These are phyloP conservation scores for Phlegmacium glaucopus DNA, from an alignment of 768 basidiomycete genomes.

Conservation along the genomic window DNA sequence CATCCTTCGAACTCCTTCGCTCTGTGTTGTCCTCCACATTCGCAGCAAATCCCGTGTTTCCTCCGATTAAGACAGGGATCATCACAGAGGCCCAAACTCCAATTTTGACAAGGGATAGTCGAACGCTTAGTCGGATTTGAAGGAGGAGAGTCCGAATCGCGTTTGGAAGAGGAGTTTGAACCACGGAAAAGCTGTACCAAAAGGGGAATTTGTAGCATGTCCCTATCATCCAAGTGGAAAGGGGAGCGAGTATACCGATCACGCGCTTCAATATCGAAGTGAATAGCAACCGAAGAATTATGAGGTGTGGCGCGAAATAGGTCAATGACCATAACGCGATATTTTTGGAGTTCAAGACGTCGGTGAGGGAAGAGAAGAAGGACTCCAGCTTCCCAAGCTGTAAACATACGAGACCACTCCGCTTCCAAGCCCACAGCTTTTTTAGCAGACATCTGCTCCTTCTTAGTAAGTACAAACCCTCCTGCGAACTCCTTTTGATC, in stretches of 20 bases:
- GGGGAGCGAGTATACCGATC: conserved; percentile 8
- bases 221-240: conserved; percentile 12
- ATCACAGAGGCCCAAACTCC: conserved; percentile 7
- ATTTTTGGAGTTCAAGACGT: conserved; percentile 1
- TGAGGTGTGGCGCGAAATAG: conserved; percentile 7
- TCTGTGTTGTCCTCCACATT: conserved; percentile 7
- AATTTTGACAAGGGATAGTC: conserved; percentile 3
- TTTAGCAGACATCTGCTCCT: background rate
- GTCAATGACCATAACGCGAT: conserved; percentile 5
- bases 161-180: background rate
- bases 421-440: background rate
- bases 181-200: conserved; percentile 5
- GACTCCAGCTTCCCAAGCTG: conserved; percentile 4
- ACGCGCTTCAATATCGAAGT: conserved; percentile 9
- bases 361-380: conserved; percentile 12
- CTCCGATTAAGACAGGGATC: conserved; percentile 6
- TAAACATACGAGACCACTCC: conserved; percentile 13
- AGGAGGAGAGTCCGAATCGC: too few relatives aligned
- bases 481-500: too few relatives aligned
- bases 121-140: background rate
- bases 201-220: conserved; percentile 3
- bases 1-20: conserved; percentile 3
- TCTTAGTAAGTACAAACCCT: conserved; percentile 1
- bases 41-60: conserved; percentile 7
- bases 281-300: conserved; percentile 2